A percentile compares a stretch with the other conserved stretches of the same genome.
Conservation (phyloP, 176 grass and related monocot species). For the Dendrocalamus sinicus region DNA sequence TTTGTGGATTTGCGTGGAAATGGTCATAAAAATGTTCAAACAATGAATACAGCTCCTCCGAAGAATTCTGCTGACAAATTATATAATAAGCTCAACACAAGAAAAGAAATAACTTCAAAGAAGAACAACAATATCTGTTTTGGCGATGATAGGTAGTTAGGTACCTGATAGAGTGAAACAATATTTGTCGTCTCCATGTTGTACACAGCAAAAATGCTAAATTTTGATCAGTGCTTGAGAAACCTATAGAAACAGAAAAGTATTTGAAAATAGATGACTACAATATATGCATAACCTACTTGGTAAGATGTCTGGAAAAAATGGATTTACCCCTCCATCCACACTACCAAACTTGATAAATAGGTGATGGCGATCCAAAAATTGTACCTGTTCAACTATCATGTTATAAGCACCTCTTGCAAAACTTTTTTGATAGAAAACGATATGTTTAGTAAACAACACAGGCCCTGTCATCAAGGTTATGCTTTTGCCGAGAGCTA, state of each 20-base stretch:
- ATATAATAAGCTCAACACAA: slow-evolving; percentile 31
- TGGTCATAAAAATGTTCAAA: slow-evolving; percentile 88
- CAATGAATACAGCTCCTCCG: slow-evolving; percentile 86
- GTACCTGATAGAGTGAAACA: slow-evolving; percentile 92
- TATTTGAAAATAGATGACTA: slow-evolving; percentile 33
- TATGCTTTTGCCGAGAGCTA: slow-evolving; percentile 25
- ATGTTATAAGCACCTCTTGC: slow-evolving; percentile 56
- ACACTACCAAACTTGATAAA: slow-evolving; percentile 97
- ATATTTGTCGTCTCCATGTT: slow-evolving; percentile 99
- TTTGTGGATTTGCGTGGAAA: slow-evolving; percentile 86
- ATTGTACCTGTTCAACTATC: slow-evolving; percentile 84
- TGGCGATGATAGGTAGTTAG: slow-evolving; percentile 29
- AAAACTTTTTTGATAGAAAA: slow-evolving; percentile 39
- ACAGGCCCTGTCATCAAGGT: slow-evolving; percentile 37
- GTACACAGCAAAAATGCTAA: slow-evolving; percentile 96
- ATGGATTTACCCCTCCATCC: slow-evolving; percentile 79
- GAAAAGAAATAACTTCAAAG: background rate
- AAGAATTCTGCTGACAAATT: slow-evolving; percentile 81
- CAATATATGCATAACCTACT: slow-evolving; percentile 26
- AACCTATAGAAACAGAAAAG: slow-evolving; percentile 51
- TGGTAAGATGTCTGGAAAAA: slow-evolving; percentile 25
- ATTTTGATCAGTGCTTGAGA: slow-evolving; percentile 75
- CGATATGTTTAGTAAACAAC: slow-evolving; percentile 5
- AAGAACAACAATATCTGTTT: background rate
- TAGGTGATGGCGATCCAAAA: slow-evolving; percentile 93